These are phyloP conservation scores for Termitomyces sp. DNA, from an alignment of 768 basidiomycete genomes.

Conservation along the genomic window DNA sequence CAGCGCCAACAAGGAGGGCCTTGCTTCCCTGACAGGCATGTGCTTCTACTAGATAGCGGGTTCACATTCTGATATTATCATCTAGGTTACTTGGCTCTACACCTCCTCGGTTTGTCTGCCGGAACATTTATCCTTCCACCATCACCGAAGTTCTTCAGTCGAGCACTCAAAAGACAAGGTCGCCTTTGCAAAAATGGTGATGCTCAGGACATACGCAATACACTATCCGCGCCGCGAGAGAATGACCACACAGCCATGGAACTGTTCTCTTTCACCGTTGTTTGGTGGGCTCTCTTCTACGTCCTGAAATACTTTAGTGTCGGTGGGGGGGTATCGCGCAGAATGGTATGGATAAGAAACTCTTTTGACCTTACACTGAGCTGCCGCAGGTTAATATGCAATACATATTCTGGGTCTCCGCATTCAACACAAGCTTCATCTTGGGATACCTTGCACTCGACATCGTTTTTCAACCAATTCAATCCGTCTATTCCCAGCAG, in stretches of 20 bases:
- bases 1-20: conserved; percentile 88
- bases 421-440: conserved; percentile 85
- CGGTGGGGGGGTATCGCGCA: conserved; percentile 38
- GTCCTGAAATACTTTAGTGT: conserved; percentile 35
- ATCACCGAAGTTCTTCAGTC: conserved; percentile 67
- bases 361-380: background rate
- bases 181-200: conserved; percentile 8
- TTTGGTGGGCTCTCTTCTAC: conserved; percentile 74
- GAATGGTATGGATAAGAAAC: conserved; percentile 33
- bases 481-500: conserved; percentile 19
- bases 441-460: conserved; percentile 80
- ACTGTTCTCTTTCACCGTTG: conserved; percentile 67
- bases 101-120: conserved; percentile 77
- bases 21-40: conserved; percentile 73
- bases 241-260: conserved; percentile 74
- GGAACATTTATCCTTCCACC: conserved; percentile 83
- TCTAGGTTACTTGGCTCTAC: conserved; percentile 85
- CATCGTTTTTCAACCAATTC: conserved; percentile 58
- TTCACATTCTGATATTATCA: background rate
- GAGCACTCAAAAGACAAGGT: conserved; percentile 37
- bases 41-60: background rate
- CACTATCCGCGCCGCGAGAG: conserved; percentile 42
- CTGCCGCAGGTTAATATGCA: conserved; percentile 71
- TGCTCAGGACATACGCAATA: conserved; percentile 6
- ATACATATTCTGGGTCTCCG: conserved; percentile 87